These are phyloP conservation scores for Cubamyces sp. DNA, from an alignment of 768 basidiomycete genomes.

Conservation along the genomic window DNA sequence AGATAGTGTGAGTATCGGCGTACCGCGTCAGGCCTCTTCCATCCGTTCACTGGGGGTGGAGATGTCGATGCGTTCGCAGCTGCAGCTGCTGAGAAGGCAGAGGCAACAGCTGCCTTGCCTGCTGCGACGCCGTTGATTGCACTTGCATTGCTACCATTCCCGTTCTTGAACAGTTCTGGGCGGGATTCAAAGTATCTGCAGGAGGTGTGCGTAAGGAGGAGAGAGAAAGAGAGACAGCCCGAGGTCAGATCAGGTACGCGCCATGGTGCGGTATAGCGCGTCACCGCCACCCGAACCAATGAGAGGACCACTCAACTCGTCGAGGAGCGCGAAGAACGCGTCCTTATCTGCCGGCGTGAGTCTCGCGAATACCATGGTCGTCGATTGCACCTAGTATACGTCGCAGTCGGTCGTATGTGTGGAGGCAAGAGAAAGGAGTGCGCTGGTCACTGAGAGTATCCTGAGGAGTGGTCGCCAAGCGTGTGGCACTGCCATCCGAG, in stretches of 20 bases:
- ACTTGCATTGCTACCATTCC: slow-evolving; percentile 5
- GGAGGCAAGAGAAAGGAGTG: background rate
- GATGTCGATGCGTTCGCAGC: background rate
- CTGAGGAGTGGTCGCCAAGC: too few species aligned
- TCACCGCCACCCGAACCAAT: background rate
- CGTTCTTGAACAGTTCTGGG: slow-evolving; percentile 57
- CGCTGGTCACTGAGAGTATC: too few species aligned
- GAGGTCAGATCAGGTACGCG: slow-evolving; percentile 7
- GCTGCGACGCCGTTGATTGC: slow-evolving; percentile 3
- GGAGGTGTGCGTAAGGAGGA: background rate
- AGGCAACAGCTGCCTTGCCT: slow-evolving; percentile 22
- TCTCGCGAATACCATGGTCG: slow-evolving; percentile 72
- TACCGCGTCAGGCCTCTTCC: slow-evolving; percentile 37
- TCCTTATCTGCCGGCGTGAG: slow-evolving; percentile 72
- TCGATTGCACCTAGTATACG: background rate
- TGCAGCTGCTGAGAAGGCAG: slow-evolving; percentile 22
- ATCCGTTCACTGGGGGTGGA: slow-evolving; percentile 18
- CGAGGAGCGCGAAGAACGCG: slow-evolving; percentile 79
- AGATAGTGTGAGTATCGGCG: slow-evolving; percentile 23
- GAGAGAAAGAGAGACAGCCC: background rate
- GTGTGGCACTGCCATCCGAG: too few species aligned
- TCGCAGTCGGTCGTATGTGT: background rate
- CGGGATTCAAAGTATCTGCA: slow-evolving; percentile 74
- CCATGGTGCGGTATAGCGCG: background rate
- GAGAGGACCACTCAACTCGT: slow-evolving; percentile 57